A percentile compares a stretch with the other conserved stretches of the same genome.
phyloP scores from a whole-genome alignment of 768 basidiomycete species.

The Clitopilus hobsonii region DNA sequence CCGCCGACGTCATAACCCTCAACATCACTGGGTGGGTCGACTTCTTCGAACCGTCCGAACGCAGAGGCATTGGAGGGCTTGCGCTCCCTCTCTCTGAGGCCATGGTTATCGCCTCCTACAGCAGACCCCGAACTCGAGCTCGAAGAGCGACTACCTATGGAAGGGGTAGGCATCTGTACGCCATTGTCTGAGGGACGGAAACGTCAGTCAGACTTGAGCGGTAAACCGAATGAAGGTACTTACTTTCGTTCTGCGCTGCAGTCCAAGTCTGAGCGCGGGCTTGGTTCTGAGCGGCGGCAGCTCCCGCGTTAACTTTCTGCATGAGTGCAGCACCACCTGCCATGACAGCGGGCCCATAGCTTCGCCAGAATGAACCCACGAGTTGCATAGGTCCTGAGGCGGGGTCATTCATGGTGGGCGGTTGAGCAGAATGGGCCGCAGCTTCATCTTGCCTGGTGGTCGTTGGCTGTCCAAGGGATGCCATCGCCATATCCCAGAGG shows the following conservation, averaged over 20 bases:
- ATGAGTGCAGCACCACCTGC: constrained; percentile 65
- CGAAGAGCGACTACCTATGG: constrained; percentile 26
- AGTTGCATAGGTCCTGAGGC: constrained; percentile 64
- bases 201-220: constrained; percentile 5
- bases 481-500: constrained; percentile 61
- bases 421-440: constrained; percentile 23
- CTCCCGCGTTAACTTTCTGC: constrained; percentile 41
- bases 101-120: constrained; percentile 15
- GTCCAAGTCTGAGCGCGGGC: constrained; percentile 7
- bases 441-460: constrained; percentile 14
- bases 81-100: constrained; percentile 39
- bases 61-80: constrained; percentile 22
- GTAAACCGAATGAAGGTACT: constrained; percentile 13
- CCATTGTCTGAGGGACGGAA: constrained; percentile 7
- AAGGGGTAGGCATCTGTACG: constrained; percentile 15
- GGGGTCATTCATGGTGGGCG: constrained; percentile 47
- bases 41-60: constrained; percentile 54
- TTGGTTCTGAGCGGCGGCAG: constrained; percentile 23
- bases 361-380: constrained; percentile 65
- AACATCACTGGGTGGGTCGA: constrained; percentile 64
- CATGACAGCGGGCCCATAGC: constrained; percentile 70
- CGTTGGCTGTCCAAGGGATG: constrained; percentile 40
- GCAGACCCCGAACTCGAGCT: constrained; percentile 24
- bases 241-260: neutral
- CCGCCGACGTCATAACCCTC: constrained; percentile 53